phyloP scores from a whole-genome alignment of 192 early-diverging fungal genomes.

The Podila epicladia region DNA sequence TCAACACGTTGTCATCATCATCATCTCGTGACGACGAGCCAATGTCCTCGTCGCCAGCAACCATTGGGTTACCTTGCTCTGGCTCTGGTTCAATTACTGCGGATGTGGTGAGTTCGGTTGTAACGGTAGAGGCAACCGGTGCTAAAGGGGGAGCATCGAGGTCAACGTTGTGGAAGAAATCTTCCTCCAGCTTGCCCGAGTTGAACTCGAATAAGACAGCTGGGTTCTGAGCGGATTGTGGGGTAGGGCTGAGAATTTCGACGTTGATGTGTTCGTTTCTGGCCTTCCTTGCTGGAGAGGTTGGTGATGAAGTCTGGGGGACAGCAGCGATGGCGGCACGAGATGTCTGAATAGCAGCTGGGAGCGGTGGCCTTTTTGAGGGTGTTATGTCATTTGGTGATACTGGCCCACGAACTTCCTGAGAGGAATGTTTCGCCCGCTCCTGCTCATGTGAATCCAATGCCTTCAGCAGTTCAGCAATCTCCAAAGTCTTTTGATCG shows the following conservation, averaged over 20 bases:
- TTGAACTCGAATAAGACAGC: conserved; percentile 54
- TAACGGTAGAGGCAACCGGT: background rate
- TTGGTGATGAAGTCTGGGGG: conserved; percentile 21
- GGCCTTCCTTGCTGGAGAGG: conserved; percentile 28
- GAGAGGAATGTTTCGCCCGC: background rate
- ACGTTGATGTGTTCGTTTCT: conserved; percentile 46
- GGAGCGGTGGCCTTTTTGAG: conserved; percentile 20
- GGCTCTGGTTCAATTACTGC: no score
- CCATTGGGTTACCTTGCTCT: conserved; percentile 56
- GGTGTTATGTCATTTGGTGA: conserved; percentile 3
- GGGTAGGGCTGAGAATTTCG: conserved; percentile 39
- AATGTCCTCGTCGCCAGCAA: conserved; percentile 10
- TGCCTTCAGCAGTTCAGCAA: conserved; percentile 50
- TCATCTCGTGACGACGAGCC: conserved; percentile 49
- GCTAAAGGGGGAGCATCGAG: conserved; percentile 6
- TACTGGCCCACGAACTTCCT: background rate
- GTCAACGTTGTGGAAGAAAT: conserved; percentile 54
- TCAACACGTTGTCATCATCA: conserved; percentile 52
- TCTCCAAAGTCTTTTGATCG: conserved; percentile 62
- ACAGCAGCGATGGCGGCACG: conserved; percentile 15
- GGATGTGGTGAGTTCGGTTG: no score
- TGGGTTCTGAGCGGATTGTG: conserved; percentile 28
- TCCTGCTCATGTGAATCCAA: conserved; percentile 39
- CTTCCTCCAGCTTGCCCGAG: conserved; percentile 58
- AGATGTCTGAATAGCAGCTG: conserved; percentile 22